Conservation (phyloP, 2,329 filamentous ascomycete species). For the Trichoderma aggressivum region DNA sequence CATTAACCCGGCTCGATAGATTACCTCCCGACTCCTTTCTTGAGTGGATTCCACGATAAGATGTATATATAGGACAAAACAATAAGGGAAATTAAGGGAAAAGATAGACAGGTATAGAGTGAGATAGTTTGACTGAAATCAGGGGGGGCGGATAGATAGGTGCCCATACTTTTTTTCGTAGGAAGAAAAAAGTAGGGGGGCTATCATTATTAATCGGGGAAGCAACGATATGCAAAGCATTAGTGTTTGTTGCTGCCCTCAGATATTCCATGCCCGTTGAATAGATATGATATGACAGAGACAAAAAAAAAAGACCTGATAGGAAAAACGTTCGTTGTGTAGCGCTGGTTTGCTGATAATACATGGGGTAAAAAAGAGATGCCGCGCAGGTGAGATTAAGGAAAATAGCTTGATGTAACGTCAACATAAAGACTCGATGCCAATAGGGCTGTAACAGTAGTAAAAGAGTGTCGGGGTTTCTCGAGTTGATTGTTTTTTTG, state of each 20-base stretch:
- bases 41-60: not conserved
- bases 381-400: constrained; percentile 8
- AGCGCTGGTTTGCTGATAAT: constrained; percentile 19
- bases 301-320: not conserved
- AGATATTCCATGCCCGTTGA: not conserved
- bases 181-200: constrained; percentile 23
- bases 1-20: constrained; percentile 8
- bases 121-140: not conserved
- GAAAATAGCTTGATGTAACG: constrained; percentile 12
- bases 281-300: not conserved
- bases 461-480: constrained; percentile 17
- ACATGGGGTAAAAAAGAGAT: not conserved
- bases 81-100: not conserved
- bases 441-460: not conserved
- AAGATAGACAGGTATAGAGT: not conserved
- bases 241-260: not conserved
- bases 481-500: constrained; percentile 12
- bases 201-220: constrained; percentile 34
- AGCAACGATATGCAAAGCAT: not conserved
- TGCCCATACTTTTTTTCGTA: not conserved
- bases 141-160: not conserved
- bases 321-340: constrained; percentile 12
- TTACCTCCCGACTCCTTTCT: constrained; percentile 11
- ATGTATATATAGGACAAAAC: constrained; percentile 1
- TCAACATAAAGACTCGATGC: constrained; percentile 6